phyloP scores from a whole-genome alignment of 805 yeast genomes.

The Lipomyces starkeyi region DNA sequence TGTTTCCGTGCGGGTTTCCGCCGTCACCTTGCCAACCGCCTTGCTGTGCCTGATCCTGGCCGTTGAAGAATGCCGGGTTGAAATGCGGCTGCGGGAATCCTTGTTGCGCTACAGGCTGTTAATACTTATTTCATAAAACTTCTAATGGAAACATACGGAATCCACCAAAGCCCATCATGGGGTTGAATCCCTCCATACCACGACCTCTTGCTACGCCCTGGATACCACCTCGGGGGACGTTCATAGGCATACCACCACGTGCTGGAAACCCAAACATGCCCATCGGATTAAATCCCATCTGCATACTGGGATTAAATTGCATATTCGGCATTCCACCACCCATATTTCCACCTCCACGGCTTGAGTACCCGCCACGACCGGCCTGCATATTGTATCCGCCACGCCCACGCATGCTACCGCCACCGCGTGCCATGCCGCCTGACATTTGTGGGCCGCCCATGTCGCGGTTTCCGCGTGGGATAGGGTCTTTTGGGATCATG shows the following conservation, averaged over 20 bases:
- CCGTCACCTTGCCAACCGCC: conserved; percentile 31
- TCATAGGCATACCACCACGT: conserved; percentile 36
- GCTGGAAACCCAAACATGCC: conserved; percentile 32
- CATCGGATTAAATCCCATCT: conserved; percentile 32
- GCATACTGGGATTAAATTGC: conserved; percentile 15
- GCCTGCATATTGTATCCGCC: conserved; percentile 2
- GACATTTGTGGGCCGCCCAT: conserved; percentile 26
- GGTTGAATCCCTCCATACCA: conserved; percentile 33
- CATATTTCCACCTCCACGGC: conserved; percentile 11
- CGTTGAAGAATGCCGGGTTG: conserved; percentile 35
- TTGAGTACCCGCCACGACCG: conserved; percentile 7
- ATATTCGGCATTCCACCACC: conserved; percentile 7
- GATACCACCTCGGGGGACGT: conserved; percentile 25
- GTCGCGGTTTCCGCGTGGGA: conserved; percentile 21
- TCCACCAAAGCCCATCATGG: conserved; percentile 27
- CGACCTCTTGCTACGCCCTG: conserved; percentile 25
- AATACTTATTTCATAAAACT: background rate
- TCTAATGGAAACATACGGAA: conserved; percentile 25
- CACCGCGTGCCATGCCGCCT: conserved; percentile 9
- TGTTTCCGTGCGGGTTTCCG: conserved; percentile 39
- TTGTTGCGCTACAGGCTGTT: conserved; percentile 22
- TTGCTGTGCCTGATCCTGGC: conserved; percentile 33
- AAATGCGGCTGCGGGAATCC: conserved; percentile 37
- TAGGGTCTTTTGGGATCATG: conserved; percentile 37
- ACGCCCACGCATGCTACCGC: conserved; percentile 19